Conservation (phyloP, 306 rosid genomes). For the Biancaea sappan region DNA sequence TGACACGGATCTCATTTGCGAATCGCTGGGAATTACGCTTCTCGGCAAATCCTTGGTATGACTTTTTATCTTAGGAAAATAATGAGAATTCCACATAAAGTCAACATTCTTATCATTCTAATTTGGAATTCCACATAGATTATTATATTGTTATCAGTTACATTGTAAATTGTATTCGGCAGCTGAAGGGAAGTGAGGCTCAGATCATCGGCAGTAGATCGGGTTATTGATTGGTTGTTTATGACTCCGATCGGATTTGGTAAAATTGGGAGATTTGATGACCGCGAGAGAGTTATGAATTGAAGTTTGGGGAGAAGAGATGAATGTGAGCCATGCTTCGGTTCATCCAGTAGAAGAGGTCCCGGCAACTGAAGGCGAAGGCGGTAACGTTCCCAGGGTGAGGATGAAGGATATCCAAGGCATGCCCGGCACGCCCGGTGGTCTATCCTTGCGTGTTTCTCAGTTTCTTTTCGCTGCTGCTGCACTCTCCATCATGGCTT, state of each 20-base stretch:
- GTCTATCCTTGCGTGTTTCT: slow-evolving; percentile 59
- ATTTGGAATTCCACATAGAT: neutral
- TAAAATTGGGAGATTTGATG: neutral
- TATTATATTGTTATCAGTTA: neutral
- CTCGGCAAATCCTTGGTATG: neutral
- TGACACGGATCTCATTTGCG: slow-evolving; percentile 2
- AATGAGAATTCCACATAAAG: neutral
- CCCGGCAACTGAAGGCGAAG: slow-evolving; percentile 51
- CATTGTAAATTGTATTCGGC: too few species aligned
- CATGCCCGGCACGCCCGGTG: slow-evolving; percentile 92
- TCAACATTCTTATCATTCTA: slow-evolving; percentile 2
- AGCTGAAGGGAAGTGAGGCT: neutral
- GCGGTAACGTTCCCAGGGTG: slow-evolving; percentile 55
- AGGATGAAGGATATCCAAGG: slow-evolving; percentile 89
- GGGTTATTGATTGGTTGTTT: slow-evolving; percentile 20
- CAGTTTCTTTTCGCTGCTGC: slow-evolving; percentile 75
- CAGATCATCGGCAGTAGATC: slow-evolving; percentile 4
- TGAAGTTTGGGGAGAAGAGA: slow-evolving; percentile 54
- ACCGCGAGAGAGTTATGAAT: slow-evolving; percentile 37
- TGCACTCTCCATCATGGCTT: slow-evolving; percentile 76
- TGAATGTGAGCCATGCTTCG: slow-evolving; percentile 87
- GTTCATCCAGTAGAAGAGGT: slow-evolving; percentile 78
- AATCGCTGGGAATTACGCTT: neutral
- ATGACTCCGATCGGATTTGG: slow-evolving; percentile 36
- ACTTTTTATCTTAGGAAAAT: neutral